Evolutionary conservation across 1,284 basidiomycete species (phyloP), one percentile per base, ranked within the genome.

Genomic region (Marasmius fiardii): DNA sequence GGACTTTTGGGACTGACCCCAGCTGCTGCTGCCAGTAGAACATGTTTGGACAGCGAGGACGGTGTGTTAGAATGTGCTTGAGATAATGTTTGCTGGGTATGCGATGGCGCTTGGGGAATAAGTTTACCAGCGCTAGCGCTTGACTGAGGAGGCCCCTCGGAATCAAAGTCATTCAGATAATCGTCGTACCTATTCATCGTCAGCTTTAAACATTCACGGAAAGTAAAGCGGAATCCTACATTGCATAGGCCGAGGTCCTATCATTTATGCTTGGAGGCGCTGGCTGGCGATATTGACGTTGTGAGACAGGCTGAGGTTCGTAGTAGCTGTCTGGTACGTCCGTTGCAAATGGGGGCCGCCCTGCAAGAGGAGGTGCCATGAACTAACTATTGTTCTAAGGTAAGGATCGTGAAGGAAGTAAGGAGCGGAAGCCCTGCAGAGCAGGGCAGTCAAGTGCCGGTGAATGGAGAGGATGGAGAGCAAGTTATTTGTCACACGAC

Each of bases 321-420:
- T 82, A 88, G 60, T 78, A 70, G 37, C 79, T 78, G 67, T 87
- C 84, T 21, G 82, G 81, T 65, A 82, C 76, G 71, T 88, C 82
- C 41, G 84, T 87, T 43, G 83, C 85, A 66, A 81, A 88, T 47
- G 85, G 83, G 41, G 86, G 85, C 72, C 75, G 77, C 61, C 80
- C 83, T 65, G 83, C 81, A 31, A 49, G 47, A 60, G 83, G 74
- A 58, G 82, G 77, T 34, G 79, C 62, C 71, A 75, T 74, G 20
- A 21, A 31, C 53, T 20, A 24, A 23, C 18, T 47, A 41, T 44
- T 12, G 43, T 28, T 52, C 31, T 49, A 58, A 64, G 61, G 61
- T 35, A 51, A 55, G 43, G 26, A 33, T 37, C 28, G 31, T 12
- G 47, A 5, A n/a, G 23, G 55, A 28, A 33, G 31, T 49, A 58